Evolutionary conservation across 169 alveolate genomes (phyloP), one percentile per base, ranked within the genome.

Genomic region (Cryptosporidium meleagridis): DNA sequence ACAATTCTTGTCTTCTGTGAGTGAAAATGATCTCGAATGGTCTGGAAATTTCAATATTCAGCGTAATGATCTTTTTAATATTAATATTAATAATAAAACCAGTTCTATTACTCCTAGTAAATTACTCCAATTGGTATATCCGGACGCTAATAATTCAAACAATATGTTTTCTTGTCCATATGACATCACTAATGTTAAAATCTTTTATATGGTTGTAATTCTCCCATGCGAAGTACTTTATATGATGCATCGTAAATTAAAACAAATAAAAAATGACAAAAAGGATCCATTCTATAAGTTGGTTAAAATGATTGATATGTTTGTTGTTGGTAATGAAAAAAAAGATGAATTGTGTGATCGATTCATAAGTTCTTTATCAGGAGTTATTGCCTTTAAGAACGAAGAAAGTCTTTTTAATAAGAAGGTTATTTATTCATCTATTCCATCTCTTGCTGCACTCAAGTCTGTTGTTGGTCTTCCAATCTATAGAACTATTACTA

Each of bases 91-190:
- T 12, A 51, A 65, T 41, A 12, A 41, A 9, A 37, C 86, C 1
- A 67, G 45, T 26, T 80, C 89, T 3, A 65, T 80, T 26, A 62
- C 89, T 44, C 89, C 89, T 14, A 21, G 69, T 5, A 80, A 65
- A 37, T 31, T 80, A 23, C 29, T 80, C 3, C 89, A 62, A 39
- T n/a, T 80, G 51, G 89, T 80, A 10, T 80, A 80, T 65, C 89
- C 89, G 18, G 73, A 59, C 2, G 68, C 14, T 9, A 39, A 62
- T 7, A 59, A 41, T 62, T 53, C 53, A 29, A 33, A 69, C 5
- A 80, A 62, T 59, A 80, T 59, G 75, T 73, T 73, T 73, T 73
- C 86, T n/a, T 80, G 89, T 39, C 89, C 89, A 18, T 80, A 80
- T 18, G 89, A 80, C 26, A 80, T 80, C 33, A 33, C 48, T 12